Base-by-base conservation (phyloP, 1,284 basidiomycete species). In the Gomphus sp. region DNA sequence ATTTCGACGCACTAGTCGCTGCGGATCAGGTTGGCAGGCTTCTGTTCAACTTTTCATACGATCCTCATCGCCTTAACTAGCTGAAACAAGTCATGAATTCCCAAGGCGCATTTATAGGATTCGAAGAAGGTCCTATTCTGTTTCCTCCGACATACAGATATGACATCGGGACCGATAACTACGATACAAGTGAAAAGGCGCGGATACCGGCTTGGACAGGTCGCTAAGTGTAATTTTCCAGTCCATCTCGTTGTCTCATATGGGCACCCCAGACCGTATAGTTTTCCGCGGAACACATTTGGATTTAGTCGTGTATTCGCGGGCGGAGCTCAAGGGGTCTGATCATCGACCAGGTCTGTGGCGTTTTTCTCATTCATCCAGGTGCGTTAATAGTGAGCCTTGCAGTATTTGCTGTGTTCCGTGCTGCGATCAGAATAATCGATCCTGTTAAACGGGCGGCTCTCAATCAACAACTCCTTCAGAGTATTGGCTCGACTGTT, bases 201-300 rank as follows among this genome's bases (percentile, higher is more conserved):
- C 83, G 97, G 7, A 89, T 98, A 68, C 97, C 97, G 1, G 93
- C 96, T 8, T 99, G 96, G 95, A 99, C 94, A 66, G 92, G 91
- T 92, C 61, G 59, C 78, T 62, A 25, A 45, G 37, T n/a, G 28
- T 31, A 16, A 43, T 14, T 41, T 39, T 33, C 43, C 53, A 33
- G 44, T 22, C 14, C 45, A 16, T 33, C 25, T 44, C 12, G 59
- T 31, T 61, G 11, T 37, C 1, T 28, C 36, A 34, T 28, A 31
- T 62, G 22, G 18, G 43, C 54, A 28, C 41, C 2, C 52, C 65
- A 92, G 94, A 98, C 74, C 89, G 94, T n/a, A 84, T 99, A 14
- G 71, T 99, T 55, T 97, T 87, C 75, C 84, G 83, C 62, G 93
- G 93, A 9, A 67, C 69, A 47, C 74, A 76, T 31, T 77, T 94